Evolutionary conservation across 2,329 filamentous ascomycete species (phyloP).

Genomic region (Ascochyta koolunga): DNA sequence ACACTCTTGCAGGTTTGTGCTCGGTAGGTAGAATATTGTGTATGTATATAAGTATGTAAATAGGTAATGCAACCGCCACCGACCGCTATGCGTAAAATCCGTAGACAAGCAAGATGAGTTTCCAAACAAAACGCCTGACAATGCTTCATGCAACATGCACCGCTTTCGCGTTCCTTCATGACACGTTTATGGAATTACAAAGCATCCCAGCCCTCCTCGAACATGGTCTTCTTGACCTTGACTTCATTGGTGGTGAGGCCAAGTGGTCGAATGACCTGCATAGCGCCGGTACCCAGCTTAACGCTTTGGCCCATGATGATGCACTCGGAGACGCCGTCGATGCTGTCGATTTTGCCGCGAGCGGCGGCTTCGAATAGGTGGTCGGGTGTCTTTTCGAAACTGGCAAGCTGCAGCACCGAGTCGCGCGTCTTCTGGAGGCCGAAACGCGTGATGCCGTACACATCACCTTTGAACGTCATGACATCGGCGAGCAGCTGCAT

Average conservation of each 20-base stretch:
- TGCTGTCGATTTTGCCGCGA: constrained; percentile 87
- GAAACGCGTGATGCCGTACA: constrained; percentile 95
- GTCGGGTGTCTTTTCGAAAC: constrained; percentile 97
- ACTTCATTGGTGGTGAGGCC: constrained; percentile 31
- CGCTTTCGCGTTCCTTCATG: background rate
- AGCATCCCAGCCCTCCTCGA: constrained; percentile 47
- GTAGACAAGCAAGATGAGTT: background rate
- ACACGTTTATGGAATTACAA: constrained; percentile 18
- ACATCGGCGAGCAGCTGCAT: constrained; percentile 97
- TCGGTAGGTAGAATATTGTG: background rate
- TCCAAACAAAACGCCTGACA: constrained; percentile 9
- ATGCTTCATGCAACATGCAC: constrained; percentile 5
- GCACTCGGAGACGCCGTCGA: constrained; percentile 93
- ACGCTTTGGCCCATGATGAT: constrained; percentile 99
- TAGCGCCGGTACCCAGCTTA: constrained; percentile 86
- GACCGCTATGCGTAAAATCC: constrained; percentile 14
- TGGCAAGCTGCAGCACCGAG: constrained; percentile 88
- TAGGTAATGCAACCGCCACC: constrained; percentile 2
- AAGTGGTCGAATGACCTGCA: constrained; percentile 83
- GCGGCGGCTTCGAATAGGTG: constrained; percentile 95
- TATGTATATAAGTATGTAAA: no score
- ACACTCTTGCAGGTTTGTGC: no score
- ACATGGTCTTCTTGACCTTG: constrained; percentile 38
- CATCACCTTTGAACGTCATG: constrained; percentile 98
- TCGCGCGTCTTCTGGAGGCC: constrained; percentile 96